A percentile compares a stretch with the other conserved stretches of the same genome.
phyloP scores from a whole-genome alignment of 441 rosid genomes.

The Croton setiger region DNA sequence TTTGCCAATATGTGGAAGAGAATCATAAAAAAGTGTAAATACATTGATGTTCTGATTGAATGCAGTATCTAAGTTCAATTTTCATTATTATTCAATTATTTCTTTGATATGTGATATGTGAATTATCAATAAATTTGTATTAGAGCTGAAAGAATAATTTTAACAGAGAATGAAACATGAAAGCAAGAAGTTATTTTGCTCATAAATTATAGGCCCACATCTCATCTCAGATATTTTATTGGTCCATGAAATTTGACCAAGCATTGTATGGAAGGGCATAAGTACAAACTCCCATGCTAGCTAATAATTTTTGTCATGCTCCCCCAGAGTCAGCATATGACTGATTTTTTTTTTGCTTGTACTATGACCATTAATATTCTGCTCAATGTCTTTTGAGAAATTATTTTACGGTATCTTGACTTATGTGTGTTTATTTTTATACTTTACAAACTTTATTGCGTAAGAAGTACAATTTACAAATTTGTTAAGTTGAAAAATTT shows the following conservation, averaged over 20 bases:
- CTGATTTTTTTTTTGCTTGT: neutral
- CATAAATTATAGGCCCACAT: neutral
- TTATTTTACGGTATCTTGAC: neutral
- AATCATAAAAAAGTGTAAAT: neutral
- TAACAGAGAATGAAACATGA: neutral
- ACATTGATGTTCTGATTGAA: neutral
- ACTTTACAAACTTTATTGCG: conserved; percentile 3
- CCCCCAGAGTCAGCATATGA: neutral
- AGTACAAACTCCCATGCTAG: neutral
- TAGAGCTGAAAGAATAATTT: neutral
- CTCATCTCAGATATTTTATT: neutral
- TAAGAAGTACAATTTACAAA: neutral
- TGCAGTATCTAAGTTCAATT: neutral
- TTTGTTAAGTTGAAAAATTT: neutral
- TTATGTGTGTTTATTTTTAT: neutral
- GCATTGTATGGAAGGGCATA: neutral
- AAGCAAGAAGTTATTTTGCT: neutral
- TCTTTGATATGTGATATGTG: too few species aligned
- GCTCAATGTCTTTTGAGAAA: neutral
- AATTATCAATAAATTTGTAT: neutral
- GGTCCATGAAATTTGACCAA: neutral
- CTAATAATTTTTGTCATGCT: neutral
- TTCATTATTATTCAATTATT: neutral
- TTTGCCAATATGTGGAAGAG: neutral
- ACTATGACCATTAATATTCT: neutral